Evolutionary conservation across 257 asterid genomes (phyloP), one percentile per base, ranked within the genome.

Genomic region (Linderniella brevidens): DNA sequence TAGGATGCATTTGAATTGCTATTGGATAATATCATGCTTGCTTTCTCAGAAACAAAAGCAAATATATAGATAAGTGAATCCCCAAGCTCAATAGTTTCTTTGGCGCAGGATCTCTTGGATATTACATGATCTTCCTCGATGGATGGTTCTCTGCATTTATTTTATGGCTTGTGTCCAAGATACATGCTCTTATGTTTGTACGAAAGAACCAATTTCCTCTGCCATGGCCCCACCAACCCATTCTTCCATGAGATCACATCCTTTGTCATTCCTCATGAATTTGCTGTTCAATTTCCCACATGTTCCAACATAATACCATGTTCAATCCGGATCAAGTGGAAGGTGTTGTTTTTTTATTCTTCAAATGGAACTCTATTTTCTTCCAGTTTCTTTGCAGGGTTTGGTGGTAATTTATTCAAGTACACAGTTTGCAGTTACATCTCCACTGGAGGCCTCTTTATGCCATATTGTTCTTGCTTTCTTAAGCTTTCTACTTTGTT

Each of bases 31-130:
- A 62, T 66, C 53, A 50, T 53, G 37, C 58, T 19, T 53, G n/a
- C 54, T 66, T 58, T 68, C 69, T 64, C 64, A 53, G 67, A 64
- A 64, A 60, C 61, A 46, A 52, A 67, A 74, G 65, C 52, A 58
- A 17, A 46, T 55, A 53, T 68, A 69, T 17, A 57, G 66, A 69
- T 71, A 70, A 81, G 53, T 69, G 52, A 68, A 62, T 68, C 77
- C 59, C 76, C 70, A 59, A 59, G 78, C 93, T 87, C 97, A 87
- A 64, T 64, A 83, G 85, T 87, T 87, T 78, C 82, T 83, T 87
- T 83, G 87, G 67, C 88, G 95, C 97, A 87, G 97, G 97, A 87
- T 75, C 69, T 69, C 90, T 72, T 77, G 95, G 93, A 75, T 65
- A 65, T 75, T 73, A 78, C 80, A 71, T 73, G 83, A 77, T 79